Percentiles rank a stretch among this genome's conserved stretches.
These are phyloP conservation scores for Pythium utonaiense DNA, from an alignment of 352 stramenopile species.

Conservation along the genomic window DNA sequence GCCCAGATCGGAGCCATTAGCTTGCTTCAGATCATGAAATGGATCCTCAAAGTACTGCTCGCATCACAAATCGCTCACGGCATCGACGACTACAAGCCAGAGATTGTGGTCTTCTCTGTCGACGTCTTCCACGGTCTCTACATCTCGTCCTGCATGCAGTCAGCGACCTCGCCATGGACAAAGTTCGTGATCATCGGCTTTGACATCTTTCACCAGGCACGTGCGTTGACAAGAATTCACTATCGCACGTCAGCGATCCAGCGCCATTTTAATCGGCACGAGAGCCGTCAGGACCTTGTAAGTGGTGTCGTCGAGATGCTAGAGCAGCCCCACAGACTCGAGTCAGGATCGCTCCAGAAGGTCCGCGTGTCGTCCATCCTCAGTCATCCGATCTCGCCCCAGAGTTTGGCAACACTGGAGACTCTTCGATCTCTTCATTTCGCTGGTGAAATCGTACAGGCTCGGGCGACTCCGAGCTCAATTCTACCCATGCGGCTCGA, in stretches of 20 bases:
- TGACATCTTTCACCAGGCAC: neutral
- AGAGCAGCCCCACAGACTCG: too few relatives aligned
- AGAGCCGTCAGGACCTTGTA: too few relatives aligned
- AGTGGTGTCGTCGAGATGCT: too few relatives aligned
- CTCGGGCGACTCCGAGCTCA: too few relatives aligned
- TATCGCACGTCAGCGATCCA: neutral
- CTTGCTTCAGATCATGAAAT: slow-evolving; percentile 33
- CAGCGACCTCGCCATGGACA: neutral
- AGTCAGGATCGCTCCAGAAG: too few relatives aligned
- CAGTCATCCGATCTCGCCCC: too few relatives aligned
- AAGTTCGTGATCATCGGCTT: neutral
- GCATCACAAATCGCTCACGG: neutral
- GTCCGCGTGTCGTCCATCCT: too few relatives aligned
- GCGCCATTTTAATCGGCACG: too few relatives aligned
- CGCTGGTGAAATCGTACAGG: too few relatives aligned
- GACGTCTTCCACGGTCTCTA: slow-evolving; percentile 10
- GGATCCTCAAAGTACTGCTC: slow-evolving; percentile 35
- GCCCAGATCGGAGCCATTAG: slow-evolving; percentile 21
- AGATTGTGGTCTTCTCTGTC: slow-evolving; percentile 10
- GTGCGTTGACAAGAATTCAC: neutral
- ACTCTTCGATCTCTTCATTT: too few relatives aligned
- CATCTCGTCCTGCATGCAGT: slow-evolving; percentile 11
- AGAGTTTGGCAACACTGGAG: too few relatives aligned
- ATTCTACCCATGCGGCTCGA: too few relatives aligned
- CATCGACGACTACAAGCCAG: slow-evolving; percentile 13